phyloP scores from a whole-genome alignment of 2,329 filamentous ascomycete genomes.

The Boeremia lycopersici region DNA sequence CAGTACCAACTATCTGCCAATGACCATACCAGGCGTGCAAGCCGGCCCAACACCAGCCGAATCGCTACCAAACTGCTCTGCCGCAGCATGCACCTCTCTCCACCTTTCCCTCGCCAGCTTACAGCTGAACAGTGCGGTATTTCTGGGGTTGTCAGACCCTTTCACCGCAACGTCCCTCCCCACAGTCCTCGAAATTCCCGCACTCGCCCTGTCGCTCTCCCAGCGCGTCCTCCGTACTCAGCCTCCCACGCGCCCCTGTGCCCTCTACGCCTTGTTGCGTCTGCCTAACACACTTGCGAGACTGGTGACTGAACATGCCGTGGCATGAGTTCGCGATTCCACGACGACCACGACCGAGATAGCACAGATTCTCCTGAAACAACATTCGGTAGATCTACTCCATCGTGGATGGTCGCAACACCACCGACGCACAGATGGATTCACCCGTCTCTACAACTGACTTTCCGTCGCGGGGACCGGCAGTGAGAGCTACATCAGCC shows the following conservation, averaged over 20 bases:
- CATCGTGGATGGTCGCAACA: conserved; percentile 15
- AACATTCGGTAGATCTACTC: conserved; percentile 10
- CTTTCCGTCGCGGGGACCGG: conserved; percentile 37
- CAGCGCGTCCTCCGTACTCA: not conserved
- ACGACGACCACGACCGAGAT: conserved; percentile 38
- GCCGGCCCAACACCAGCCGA: conserved; percentile 19
- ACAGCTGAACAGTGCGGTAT: conserved; percentile 27
- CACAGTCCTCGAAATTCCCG: not conserved
- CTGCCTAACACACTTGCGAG: not conserved
- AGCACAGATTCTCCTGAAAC: conserved; percentile 14
- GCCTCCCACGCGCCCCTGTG: not conserved
- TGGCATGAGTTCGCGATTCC: conserved; percentile 22
- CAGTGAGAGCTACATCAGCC: conserved; percentile 72
- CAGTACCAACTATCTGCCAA: conserved; percentile 20
- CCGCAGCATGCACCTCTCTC: conserved; percentile 23
- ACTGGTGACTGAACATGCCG: conserved; percentile 32
- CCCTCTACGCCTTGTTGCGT: not conserved
- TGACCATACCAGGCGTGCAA: conserved; percentile 17
- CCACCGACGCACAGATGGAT: conserved; percentile 34
- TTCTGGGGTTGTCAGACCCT: conserved; percentile 27
- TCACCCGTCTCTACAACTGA: conserved; percentile 21
- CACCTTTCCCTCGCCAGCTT: conserved; percentile 22
- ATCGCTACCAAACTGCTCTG: conserved; percentile 17
- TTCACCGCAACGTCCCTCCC: conserved; percentile 24
- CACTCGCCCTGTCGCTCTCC: conserved; percentile 4